phyloP scores from a whole-genome alignment of 169 alveolate genomes.

The Plasmodium cynomolgi region DNA sequence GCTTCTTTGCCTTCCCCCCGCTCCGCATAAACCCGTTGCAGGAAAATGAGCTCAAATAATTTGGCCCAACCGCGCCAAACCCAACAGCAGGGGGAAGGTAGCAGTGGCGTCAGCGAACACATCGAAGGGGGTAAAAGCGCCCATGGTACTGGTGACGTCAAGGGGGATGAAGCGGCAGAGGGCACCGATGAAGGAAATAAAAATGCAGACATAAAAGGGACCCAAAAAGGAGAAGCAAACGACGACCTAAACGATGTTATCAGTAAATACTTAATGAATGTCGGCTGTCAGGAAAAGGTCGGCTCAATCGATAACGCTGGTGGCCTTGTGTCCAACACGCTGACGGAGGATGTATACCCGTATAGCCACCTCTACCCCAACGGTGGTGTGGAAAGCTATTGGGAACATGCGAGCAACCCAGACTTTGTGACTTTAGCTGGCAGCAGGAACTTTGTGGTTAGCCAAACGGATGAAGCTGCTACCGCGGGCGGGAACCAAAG shows the following conservation, averaged over 20 bases:
- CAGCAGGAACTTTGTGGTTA: neutral
- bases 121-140: neutral
- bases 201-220: neutral
- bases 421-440: neutral
- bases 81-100: neutral
- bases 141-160: neutral
- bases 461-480: neutral
- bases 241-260: slow-evolving; percentile 29
- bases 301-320: neutral
- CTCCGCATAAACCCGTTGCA: neutral
- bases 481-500: neutral
- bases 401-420: neutral
- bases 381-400: neutral
- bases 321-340: neutral
- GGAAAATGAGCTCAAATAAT: neutral
- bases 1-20: too few species aligned
- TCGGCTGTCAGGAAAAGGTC: neutral
- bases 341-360: neutral
- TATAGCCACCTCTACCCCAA: neutral
- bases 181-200: neutral
- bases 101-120: neutral
- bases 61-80: neutral
- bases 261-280: slow-evolving; percentile 12
- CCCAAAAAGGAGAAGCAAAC: neutral
- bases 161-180: neutral